These are phyloP conservation scores for Phellopilus nigrolimitatus DNA, from an alignment of 1,284 basidiomycete species.

Conservation along the genomic window DNA sequence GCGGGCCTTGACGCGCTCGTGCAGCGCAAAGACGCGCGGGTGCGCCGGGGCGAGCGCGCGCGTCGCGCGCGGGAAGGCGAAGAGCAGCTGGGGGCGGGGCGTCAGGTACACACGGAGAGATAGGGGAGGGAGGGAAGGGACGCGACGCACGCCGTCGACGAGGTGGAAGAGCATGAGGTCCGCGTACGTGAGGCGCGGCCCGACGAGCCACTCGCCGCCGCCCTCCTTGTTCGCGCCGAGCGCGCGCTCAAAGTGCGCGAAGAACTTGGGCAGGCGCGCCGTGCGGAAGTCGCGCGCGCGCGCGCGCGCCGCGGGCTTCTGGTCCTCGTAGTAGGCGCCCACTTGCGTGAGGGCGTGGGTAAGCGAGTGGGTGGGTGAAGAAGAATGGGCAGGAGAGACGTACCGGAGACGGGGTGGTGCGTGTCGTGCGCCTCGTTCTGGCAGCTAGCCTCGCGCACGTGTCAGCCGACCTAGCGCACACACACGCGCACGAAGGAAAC, in stretches of 20 bases:
- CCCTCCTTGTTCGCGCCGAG: constrained; percentile 31
- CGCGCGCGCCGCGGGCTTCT: constrained; percentile 13
- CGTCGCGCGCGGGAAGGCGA: constrained; percentile 43
- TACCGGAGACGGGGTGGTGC: constrained; percentile 18
- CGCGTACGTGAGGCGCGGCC: constrained; percentile 38
- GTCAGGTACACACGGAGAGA: constrained; percentile 2
- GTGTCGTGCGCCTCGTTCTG: constrained; percentile 19
- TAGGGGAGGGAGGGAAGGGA: not conserved
- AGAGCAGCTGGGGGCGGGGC: constrained; percentile 35
- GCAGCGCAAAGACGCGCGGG: constrained; percentile 31
- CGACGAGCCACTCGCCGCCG: constrained; percentile 34
- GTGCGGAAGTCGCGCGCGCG: constrained; percentile 32
- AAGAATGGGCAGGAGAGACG: not conserved
- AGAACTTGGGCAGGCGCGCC: constrained; percentile 44
- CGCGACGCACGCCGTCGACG: constrained; percentile 27
- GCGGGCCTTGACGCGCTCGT: constrained; percentile 31
- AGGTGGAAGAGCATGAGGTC: constrained; percentile 45
- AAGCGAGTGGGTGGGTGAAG: not conserved
- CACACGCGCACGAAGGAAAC: not conserved
- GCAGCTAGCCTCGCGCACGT: not conserved
- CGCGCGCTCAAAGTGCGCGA: constrained; percentile 37
- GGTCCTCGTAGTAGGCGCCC: constrained; percentile 16
- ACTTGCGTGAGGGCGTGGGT: not conserved
- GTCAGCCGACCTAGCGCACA: not conserved
- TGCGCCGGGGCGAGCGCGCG: constrained; percentile 30